phyloP scores from a whole-genome alignment of 1,284 basidiomycete genomes.

The Naganishia sp. region DNA sequence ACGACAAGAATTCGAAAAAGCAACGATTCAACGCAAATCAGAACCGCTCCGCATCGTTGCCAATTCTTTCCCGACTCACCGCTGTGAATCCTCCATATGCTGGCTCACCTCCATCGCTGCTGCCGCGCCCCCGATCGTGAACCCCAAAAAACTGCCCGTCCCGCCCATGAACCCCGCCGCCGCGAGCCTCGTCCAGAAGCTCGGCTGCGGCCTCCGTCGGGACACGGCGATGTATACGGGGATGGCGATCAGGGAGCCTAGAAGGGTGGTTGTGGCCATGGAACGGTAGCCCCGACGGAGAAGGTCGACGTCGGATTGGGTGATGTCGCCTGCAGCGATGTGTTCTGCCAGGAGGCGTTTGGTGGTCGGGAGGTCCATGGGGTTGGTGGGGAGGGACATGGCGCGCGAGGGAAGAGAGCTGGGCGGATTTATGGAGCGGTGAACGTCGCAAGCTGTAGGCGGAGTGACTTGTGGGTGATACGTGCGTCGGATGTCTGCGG shows the following conservation, averaged over 20 bases:
- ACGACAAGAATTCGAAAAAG: no score
- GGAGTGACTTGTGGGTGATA: no score
- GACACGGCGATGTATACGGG: conserved; percentile 37
- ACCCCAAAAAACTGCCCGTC: conserved; percentile 42
- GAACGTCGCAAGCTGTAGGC: no score
- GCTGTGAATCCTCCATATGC: conserved; percentile 42
- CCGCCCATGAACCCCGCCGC: conserved; percentile 34
- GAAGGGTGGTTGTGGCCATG: conserved; percentile 34
- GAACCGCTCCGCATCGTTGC: no score
- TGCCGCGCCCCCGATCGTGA: conserved; percentile 41
- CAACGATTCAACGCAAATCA: background rate
- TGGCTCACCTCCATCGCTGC: conserved; percentile 41
- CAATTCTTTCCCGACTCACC: conserved; percentile 35
- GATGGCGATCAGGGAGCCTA: conserved; percentile 36
- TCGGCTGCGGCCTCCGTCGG: conserved; percentile 27
- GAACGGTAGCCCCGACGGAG: conserved; percentile 41
- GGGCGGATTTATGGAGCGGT: no score
- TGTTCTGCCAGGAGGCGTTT: conserved; percentile 22
- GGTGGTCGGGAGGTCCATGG: conserved; percentile 30
- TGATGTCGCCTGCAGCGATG: conserved; percentile 40
- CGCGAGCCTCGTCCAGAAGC: conserved; percentile 24
- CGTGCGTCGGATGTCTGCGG: no score
- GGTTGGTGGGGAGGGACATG: conserved; percentile 23
- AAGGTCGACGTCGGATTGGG: conserved; percentile 42
- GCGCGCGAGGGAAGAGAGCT: no score